A percentile compares a stretch with the other conserved stretches of the same genome.
These are phyloP conservation scores for Neurospora discreta DNA, from an alignment of 495 filamentous ascomycete species.

Conservation along the genomic window DNA sequence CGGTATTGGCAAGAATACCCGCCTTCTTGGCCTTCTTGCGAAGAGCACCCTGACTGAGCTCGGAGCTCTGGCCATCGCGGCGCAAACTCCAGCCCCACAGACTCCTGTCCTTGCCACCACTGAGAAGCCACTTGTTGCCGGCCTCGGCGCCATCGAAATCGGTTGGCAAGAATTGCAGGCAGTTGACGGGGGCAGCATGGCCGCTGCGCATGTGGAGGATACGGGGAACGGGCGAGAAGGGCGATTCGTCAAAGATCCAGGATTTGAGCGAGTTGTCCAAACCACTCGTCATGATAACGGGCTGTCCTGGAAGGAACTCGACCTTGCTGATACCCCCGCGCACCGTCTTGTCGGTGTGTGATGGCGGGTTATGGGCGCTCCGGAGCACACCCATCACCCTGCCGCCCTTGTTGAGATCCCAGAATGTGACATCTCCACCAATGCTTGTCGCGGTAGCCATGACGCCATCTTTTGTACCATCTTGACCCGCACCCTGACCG, in stretches of 20 bases:
- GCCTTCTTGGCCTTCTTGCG: conserved; percentile 75
- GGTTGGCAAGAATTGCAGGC: conserved; percentile 69
- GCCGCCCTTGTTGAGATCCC: conserved; percentile 86
- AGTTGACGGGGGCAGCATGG: conserved; percentile 74
- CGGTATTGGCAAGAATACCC: conserved; percentile 47
- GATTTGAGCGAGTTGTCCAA: conserved; percentile 88
- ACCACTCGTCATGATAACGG: conserved; percentile 78
- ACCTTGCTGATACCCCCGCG: conserved; percentile 59
- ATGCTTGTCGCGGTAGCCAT: conserved; percentile 69
- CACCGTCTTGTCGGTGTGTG: conserved; percentile 28
- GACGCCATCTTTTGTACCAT: conserved; percentile 67
- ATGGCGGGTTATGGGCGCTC: conserved; percentile 70
- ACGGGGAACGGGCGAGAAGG: conserved; percentile 73
- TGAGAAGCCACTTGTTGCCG: conserved; percentile 88
- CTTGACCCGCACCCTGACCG: conserved; percentile 77
- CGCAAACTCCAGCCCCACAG: conserved; percentile 93
- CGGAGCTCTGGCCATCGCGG: conserved; percentile 85
- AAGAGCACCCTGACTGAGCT: conserved; percentile 80
- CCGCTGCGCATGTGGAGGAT: conserved; percentile 76
- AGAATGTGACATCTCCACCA: conserved; percentile 82
- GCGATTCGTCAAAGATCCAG: conserved; percentile 87
- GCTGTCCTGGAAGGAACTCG: conserved; percentile 87
- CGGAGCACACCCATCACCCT: conserved; percentile 71
- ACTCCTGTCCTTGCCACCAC: conserved; percentile 74
- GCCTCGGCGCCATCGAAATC: conserved; percentile 82